Conservation (phyloP, 2,329 filamentous ascomycete species). For the Canariomyces notabilis region DNA sequence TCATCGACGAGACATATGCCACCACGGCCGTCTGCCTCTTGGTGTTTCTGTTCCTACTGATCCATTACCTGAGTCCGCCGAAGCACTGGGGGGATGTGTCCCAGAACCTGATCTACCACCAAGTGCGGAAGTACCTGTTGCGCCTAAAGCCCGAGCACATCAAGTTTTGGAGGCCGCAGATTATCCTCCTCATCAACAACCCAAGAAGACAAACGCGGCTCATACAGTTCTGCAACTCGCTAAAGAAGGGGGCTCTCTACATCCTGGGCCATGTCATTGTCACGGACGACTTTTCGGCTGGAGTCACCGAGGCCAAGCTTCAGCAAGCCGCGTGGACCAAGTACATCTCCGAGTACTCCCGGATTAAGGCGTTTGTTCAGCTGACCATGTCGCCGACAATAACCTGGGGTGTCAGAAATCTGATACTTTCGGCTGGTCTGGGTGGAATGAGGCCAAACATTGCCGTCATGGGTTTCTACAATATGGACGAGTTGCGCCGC, state of each 20-base stretch:
- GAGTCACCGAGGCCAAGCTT: slow-evolving; percentile 73
- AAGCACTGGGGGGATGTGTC: slow-evolving; percentile 90
- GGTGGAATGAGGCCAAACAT: slow-evolving; percentile 89
- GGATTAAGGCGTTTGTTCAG: slow-evolving; percentile 86
- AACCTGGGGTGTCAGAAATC: slow-evolving; percentile 79
- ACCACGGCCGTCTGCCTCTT: slow-evolving; percentile 68
- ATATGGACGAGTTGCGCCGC: slow-evolving; percentile 68
- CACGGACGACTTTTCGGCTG: slow-evolving; percentile 71
- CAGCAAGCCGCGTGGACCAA: slow-evolving; percentile 81
- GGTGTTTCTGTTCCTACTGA: slow-evolving; percentile 72
- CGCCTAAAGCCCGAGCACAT: slow-evolving; percentile 83
- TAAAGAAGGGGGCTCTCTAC: slow-evolving; percentile 83
- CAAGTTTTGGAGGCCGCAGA: slow-evolving; percentile 89
- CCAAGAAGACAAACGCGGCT: slow-evolving; percentile 75
- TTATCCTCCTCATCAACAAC: slow-evolving; percentile 77
- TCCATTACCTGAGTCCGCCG: slow-evolving; percentile 79
- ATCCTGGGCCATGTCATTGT: slow-evolving; percentile 86
- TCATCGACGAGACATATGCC: slow-evolving; percentile 78
- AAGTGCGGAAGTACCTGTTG: slow-evolving; percentile 81
- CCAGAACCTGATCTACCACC: slow-evolving; percentile 79
- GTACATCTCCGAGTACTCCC: slow-evolving; percentile 75
- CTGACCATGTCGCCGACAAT: slow-evolving; percentile 76
- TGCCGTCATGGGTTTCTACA: slow-evolving; percentile 74
- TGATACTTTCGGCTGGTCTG: slow-evolving; percentile 74
- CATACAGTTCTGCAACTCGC: slow-evolving; percentile 85